A percentile compares a stretch with the other conserved stretches of the same genome.
phyloP scores from a whole-genome alignment of 2,329 filamentous ascomycete species.

The Talaromyces sp. region DNA sequence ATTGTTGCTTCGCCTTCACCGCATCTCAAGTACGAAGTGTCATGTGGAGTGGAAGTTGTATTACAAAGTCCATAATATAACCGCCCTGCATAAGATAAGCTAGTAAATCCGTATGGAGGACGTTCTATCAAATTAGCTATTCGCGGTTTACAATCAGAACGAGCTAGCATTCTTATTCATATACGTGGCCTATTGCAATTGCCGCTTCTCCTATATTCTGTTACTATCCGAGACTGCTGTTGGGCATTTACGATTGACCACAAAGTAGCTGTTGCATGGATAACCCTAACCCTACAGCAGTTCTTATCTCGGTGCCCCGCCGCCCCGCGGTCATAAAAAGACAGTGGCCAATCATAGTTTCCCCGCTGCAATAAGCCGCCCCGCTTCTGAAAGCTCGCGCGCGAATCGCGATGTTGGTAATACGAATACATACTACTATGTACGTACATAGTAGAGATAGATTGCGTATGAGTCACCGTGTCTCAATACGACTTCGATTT shows the following conservation, averaged over 20 bases:
- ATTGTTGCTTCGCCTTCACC: not conserved
- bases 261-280: not conserved
- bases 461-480: not conserved
- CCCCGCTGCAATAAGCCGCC: not conserved
- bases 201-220: not conserved
- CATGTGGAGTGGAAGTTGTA: not conserved
- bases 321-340: not conserved
- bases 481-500: not conserved
- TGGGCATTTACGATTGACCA: not conserved
- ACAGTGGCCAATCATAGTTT: not conserved
- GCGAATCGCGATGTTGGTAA: not conserved
- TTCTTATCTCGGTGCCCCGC: not conserved
- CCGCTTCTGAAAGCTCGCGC: not conserved
- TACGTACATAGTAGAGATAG: not conserved
- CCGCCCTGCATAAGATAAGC: conserved; percentile 6
- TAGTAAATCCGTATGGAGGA: not conserved
- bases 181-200: not conserved
- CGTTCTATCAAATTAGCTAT: not conserved
- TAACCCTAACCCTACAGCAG: not conserved
- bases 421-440: too few species aligned
- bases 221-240: not conserved
- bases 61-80: not conserved
- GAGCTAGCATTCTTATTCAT: not conserved
- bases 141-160: not conserved
- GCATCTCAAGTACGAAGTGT: not conserved